A percentile compares a stretch with the other conserved stretches of the same genome.
Conservation (phyloP, 345 rosid genomes). For the Aquilaria malaccensis region DNA sequence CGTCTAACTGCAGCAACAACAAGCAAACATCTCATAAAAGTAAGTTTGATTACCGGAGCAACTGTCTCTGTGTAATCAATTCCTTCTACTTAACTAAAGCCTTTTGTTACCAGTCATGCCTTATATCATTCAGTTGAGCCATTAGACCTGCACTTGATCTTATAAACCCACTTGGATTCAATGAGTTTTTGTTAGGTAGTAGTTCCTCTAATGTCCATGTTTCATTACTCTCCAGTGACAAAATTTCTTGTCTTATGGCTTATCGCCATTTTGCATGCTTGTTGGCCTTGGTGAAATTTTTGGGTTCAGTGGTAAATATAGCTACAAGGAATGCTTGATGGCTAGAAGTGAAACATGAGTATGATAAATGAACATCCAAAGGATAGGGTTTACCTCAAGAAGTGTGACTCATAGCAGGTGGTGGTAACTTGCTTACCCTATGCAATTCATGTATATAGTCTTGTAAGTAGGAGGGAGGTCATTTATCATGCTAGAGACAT, state of each 20-base stretch:
- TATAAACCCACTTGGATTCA: constrained; percentile 9
- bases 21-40: neutral
- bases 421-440: too few relatives aligned
- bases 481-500: too few relatives aligned
- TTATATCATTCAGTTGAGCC: neutral
- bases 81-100: constrained; percentile 4
- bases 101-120: neutral
- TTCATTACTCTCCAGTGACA: neutral
- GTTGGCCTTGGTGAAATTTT: neutral
- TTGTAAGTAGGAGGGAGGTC: too few relatives aligned
- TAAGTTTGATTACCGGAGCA: neutral
- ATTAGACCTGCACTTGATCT: constrained; percentile 4
- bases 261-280: neutral
- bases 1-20: neutral
- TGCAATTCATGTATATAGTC: too few relatives aligned
- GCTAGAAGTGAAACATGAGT: too few relatives aligned
- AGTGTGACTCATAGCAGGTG: too few relatives aligned
- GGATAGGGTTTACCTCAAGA: neutral
- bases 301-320: neutral
- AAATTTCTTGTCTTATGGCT: neutral
- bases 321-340: too few relatives aligned
- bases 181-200: neutral
- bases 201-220: neutral
- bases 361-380: too few relatives aligned
- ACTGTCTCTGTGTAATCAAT: constrained; percentile 8